Percentiles rank a stretch among this genome's conserved stretches.
phyloP scores from a whole-genome alignment of 495 filamentous ascomycete genomes.

The Pseudevernia furfuracea region DNA sequence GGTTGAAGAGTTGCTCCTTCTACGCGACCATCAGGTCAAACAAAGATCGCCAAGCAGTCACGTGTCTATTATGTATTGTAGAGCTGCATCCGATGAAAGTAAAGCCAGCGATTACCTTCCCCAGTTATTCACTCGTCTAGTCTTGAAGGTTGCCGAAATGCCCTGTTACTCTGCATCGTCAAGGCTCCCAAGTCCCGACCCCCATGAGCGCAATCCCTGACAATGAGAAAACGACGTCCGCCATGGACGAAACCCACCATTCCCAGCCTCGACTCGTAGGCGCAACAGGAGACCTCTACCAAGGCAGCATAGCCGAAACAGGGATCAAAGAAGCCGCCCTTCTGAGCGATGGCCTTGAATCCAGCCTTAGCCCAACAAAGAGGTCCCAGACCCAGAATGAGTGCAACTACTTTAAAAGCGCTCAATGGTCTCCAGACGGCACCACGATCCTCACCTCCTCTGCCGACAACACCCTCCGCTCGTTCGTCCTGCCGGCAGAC shows the following conservation, averaged over 20 bases:
- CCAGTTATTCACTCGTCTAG: too few species aligned
- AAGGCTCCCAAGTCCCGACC: background rate
- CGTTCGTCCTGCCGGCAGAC: constrained; percentile 64
- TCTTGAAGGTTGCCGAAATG: background rate
- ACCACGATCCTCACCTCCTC: constrained; percentile 71
- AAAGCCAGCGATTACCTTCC: too few species aligned
- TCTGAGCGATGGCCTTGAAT: background rate
- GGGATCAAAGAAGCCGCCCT: background rate
- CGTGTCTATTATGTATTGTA: too few species aligned
- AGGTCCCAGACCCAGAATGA: background rate
- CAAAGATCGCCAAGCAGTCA: too few species aligned
- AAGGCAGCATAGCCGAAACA: constrained; percentile 7
- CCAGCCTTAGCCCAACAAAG: background rate
- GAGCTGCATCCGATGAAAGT: too few species aligned
- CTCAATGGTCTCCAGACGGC: constrained; percentile 72
- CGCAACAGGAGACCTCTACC: constrained; percentile 8
- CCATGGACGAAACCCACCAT: constrained; percentile 1
- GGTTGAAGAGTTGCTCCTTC: too few species aligned
- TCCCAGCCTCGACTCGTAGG: constrained; percentile 8
- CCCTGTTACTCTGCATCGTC: background rate
- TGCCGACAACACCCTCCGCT: constrained; percentile 57
- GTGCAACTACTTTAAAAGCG: constrained; percentile 50
- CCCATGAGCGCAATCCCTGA: background rate
- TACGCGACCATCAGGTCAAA: too few species aligned
- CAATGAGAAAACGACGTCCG: background rate